Evolutionary conservation across 2,329 filamentous ascomycete genomes (phyloP), one percentile per base, ranked within the genome.

Genomic region (Colletotrichum sojae): DNA sequence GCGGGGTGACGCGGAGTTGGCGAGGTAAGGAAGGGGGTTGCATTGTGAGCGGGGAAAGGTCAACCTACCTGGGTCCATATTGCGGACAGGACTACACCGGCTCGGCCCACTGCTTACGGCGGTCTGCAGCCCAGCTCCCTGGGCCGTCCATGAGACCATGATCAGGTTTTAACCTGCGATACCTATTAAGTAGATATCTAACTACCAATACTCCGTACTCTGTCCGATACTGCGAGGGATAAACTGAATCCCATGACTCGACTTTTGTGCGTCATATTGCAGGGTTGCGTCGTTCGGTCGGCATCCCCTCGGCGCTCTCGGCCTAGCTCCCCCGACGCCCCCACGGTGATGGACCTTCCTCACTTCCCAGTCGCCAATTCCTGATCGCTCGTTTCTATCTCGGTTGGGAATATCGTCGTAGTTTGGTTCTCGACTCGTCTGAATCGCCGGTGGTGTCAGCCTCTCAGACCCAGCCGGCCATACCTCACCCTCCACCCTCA

Each of bases 1-100:
- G 60, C 20, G 61, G 65, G 65, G 59, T 64, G 53, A 64, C 27
- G 48, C 60, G 48, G 65, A 53, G 60, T 43, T 6, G 52, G 53
- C 18, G 13, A 63, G 22, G 13, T 36, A 43, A 54, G 25, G 54
- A 13, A 51, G 31, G 31, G 31, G 31, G 31, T 36, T 36, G 31
- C 31, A 36, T 36, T 8, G 31, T 36, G 31, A 10, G 31, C 31
- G 31, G 31, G 31, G 31, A 36, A 36, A 36, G 31, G 31, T 36
- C 31, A 36, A 36, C 31, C 31, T 36, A 36, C 31, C 8, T 36
- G 9, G 51, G 51, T n/a, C n/a, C n/a, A n/a, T 56, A 56, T 56
- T 40, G 45, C 45, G 52, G 36, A 25, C 12, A 63, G n/a, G 4
- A 40, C 43, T 63, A 36, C 51, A 20, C 22, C 10, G 20, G 31